phyloP scores from a whole-genome alignment of 176 grass and related monocot genomes.

The Aegilops longissima region DNA sequence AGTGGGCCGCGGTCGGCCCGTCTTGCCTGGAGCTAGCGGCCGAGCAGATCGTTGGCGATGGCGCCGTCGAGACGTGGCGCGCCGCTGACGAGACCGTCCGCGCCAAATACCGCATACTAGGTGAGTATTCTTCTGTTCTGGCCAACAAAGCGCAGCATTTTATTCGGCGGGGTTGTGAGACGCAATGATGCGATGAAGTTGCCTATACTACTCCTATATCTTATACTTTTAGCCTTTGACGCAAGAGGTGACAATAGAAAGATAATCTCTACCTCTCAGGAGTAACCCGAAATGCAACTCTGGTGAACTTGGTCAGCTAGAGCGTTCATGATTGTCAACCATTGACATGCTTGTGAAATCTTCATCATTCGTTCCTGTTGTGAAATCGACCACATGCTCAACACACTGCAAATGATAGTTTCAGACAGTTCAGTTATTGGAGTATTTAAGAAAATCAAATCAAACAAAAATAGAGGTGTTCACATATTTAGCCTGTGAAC shows the following conservation, averaged over 20 bases:
- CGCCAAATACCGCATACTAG: slow-evolving; percentile 17
- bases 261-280: neutral
- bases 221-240: neutral
- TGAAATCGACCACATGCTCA: slow-evolving; percentile 78
- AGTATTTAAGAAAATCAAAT: slow-evolving; percentile 28
- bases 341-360: slow-evolving; percentile 33
- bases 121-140: slow-evolving; percentile 28
- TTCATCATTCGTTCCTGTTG: slow-evolving; percentile 44
- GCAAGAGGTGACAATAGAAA: neutral
- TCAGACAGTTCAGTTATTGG: slow-evolving; percentile 16
- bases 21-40: slow-evolving; percentile 38
- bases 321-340: slow-evolving; percentile 46
- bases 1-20: slow-evolving; percentile 39
- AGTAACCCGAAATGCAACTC: neutral
- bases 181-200: neutral
- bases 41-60: slow-evolving; percentile 34
- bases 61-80: slow-evolving; percentile 25
- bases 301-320: neutral
- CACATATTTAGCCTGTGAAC: no score
- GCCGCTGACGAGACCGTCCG: neutral
- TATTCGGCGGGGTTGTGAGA: neutral
- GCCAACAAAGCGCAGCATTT: neutral
- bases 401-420: slow-evolving; percentile 74
- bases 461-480: neutral
- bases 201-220: neutral